Percentiles rank a stretch among this genome's conserved stretches.
Evolutionary conservation across 2,329 filamentous ascomycete genomes (phyloP).

Genomic region (Nothomitra cinnamomea): DNA sequence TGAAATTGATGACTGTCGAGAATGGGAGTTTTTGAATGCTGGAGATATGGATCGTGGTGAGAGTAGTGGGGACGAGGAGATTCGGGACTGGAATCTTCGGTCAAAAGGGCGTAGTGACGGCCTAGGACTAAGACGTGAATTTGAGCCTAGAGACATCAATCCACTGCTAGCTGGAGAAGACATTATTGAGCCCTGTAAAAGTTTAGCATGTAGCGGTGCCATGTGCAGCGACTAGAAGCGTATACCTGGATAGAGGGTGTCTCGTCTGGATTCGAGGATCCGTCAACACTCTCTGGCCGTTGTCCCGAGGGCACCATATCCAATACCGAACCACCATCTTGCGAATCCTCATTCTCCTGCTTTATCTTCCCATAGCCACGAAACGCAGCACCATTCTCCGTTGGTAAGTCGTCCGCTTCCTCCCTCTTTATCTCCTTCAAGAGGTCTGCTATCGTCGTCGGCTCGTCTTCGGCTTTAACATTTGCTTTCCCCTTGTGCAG

Average conservation of each 20-base stretch:
- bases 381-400: slow-evolving; percentile 18
- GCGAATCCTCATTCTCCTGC: slow-evolving; percentile 12
- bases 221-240: not conserved
- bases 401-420: not conserved
- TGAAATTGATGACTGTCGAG: slow-evolving; percentile 61
- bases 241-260: slow-evolving; percentile 66
- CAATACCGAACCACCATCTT: slow-evolving; percentile 11
- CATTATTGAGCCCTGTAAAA: slow-evolving; percentile 31
- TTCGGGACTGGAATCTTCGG: slow-evolving; percentile 76
- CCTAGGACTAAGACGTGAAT: slow-evolving; percentile 53
- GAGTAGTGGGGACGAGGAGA: slow-evolving; percentile 43
- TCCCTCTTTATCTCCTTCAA: slow-evolving; percentile 15
- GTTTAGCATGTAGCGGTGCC: slow-evolving; percentile 5
- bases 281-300: slow-evolving; percentile 45
- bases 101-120: slow-evolving; percentile 88
- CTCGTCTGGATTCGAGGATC: slow-evolving; percentile 68
- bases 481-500: not conserved
- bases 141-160: slow-evolving; percentile 50
- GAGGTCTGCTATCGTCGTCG: slow-evolving; percentile 8
- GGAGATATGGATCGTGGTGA: slow-evolving; percentile 61
- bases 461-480: not conserved
- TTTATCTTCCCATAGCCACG: slow-evolving; percentile 15
- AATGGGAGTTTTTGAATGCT: slow-evolving; percentile 58
- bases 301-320: slow-evolving; percentile 12
- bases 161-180: slow-evolving; percentile 58